Base-by-base conservation (phyloP, 305 asterid genomes). In the Fraxinus ornus region DNA sequence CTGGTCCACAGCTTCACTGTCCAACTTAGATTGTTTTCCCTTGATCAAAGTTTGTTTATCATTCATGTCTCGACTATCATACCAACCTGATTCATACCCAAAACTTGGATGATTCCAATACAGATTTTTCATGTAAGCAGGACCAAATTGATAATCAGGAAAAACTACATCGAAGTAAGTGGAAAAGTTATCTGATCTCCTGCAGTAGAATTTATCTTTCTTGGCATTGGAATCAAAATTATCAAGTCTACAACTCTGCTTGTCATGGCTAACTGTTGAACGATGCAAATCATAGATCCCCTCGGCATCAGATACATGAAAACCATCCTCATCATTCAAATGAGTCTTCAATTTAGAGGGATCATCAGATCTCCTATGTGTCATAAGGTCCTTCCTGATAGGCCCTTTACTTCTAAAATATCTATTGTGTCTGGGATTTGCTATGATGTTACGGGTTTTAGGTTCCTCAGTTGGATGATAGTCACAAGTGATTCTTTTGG, bases 321-420 rank as follows among this genome's bases (percentile, higher is more conserved):
- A 88, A 81, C 75, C 77, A 75, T 82, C 87, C 70, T 84, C 84
- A 86, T 76, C 81, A 49, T 83, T 66, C 60, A 73, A 57, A 75
- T 62, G 80, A 37, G 75, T 80, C 84, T 86, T 82, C 78, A 76
- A 44, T 80, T 66, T 78, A 44, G 83, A 60, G 79, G 71, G 66
- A 84, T 83, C 71, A 68, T 78, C 66, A 75, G 76, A 81, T 82
- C 83, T 85, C 82, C 76, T 81, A 17, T 76, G 79, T 44, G 71
- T 86, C 72, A 32, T 76, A 52, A 82, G 77, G 12, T 82, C 83
- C 79, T 87, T 85, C 75, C 26, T 49, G 24, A 74, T 21, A 71
- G 79, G 80, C 79, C 37, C 82, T 83, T 86, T 81, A 81, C 86
- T 78, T 85, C 89, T 85, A 47, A 37, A 15, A 86, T 81, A 79